These are phyloP conservation scores for Gautieria morchelliformis DNA, from an alignment of 768 basidiomycete genomes.

Conservation along the genomic window DNA sequence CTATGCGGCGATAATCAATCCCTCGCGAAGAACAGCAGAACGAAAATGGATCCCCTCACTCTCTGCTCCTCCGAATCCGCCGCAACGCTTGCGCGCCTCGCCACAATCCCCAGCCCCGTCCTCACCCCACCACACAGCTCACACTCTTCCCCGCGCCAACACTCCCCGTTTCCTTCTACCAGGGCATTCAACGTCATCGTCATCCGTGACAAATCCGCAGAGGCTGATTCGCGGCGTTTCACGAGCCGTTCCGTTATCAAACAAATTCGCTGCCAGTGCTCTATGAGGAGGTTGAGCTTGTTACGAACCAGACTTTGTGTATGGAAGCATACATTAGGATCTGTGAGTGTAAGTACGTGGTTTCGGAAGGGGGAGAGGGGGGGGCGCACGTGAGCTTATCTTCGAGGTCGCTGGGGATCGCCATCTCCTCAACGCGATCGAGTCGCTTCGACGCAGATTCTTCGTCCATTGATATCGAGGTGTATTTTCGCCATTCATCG, in stretches of 20 bases:
- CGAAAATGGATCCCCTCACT: conserved; percentile 32
- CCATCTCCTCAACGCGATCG: conserved; percentile 80
- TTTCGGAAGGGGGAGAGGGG: not conserved
- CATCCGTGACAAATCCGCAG: conserved; percentile 74
- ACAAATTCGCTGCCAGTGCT: conserved; percentile 88
- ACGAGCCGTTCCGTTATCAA: conserved; percentile 79
- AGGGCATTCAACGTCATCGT: conserved; percentile 76
- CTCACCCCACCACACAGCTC: conserved; percentile 72
- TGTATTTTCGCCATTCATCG: conserved; percentile 80
- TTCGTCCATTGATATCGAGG: conserved; percentile 71
- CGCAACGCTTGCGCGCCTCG: conserved; percentile 57
- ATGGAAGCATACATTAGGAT: not conserved
- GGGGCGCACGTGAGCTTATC: conserved; percentile 65
- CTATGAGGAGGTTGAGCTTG: conserved; percentile 68
- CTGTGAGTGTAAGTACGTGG: not conserved
- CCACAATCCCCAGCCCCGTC: conserved; percentile 57
- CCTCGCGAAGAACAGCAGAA: not conserved
- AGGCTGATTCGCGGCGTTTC: conserved; percentile 84
- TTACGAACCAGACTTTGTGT: conserved; percentile 56
- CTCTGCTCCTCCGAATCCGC: conserved; percentile 67
- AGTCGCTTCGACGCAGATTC: conserved; percentile 75
- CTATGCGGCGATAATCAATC: conserved; percentile 26
- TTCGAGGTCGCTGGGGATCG: conserved; percentile 85
- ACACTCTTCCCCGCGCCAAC: conserved; percentile 80
- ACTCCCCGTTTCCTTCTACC: conserved; percentile 67